Base-by-base conservation (phyloP, 2,329 filamentous ascomycete genomes). In the Nemania bipapillata region DNA sequence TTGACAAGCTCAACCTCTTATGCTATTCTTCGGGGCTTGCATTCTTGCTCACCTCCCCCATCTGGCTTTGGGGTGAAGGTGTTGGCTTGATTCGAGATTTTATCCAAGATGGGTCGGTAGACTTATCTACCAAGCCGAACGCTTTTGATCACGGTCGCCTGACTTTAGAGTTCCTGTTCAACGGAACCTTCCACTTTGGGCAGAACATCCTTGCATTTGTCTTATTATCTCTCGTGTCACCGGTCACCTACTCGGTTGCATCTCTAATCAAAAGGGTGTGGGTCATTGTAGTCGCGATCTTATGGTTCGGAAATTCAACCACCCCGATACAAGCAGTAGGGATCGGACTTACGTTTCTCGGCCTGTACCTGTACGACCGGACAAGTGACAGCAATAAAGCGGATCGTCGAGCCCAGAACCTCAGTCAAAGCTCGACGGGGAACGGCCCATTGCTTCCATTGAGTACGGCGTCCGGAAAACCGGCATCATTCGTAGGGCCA, bases 1-100 rank as follows among this genome's bases (percentile, higher is more conserved):
- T 97, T 20, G 96, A 99, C 82, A 99, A 99, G 82, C 88, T 99
- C 47, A 99, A 99, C 78, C 85, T 99, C 20, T 86, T 99, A 3
- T 98, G 92, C 83, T 99, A 99, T 79, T 98, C 94, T n/a, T 97
- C 94, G 0, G 93, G 92, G 20, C 85, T 98, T 73, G 96, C 96
- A 0, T 97, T 99, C 75, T 76, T 97, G 63, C 85, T 97, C 62
- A 98, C 94, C 0, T 81, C 91, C 12, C 96, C 96, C 0, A 92
- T 98, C 61, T 99, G 96, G 96, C 87, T 98, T 71, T 94, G 93
- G 87, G 90, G 89, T 37, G 96, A 99, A 81, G 96, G 95, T 2
- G 88, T 95, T 70, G 85, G 84, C 2, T 86, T 99, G 26, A 81
- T 97, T 2, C 83, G 86, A 53, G 94, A 97, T 77, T 90, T 97